Conservation (phyloP, 495 filamentous ascomycete species). For the Neurospora sp. region DNA sequence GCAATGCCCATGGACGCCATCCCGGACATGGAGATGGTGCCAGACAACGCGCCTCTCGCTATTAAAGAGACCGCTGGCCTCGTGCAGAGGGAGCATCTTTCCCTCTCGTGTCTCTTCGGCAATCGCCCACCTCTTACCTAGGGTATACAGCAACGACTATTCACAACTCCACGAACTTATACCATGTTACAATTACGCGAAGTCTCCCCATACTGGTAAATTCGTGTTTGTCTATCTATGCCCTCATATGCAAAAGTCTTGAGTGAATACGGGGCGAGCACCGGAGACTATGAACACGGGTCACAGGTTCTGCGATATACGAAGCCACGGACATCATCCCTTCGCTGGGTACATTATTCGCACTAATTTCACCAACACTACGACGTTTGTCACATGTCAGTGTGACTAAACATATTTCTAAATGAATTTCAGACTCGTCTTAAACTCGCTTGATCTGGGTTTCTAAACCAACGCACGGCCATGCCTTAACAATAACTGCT, state of each 20-base stretch:
- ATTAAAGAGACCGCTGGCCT: neutral
- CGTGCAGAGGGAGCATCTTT: neutral
- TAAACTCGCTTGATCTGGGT: accelerated
- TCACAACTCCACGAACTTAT: no score
- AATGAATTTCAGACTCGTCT: neutral
- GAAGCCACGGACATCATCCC: neutral
- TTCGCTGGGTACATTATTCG: neutral
- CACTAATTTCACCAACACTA: neutral
- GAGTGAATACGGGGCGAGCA: no score
- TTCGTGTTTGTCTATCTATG: no score
- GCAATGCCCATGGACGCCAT: neutral
- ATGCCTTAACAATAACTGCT: neutral
- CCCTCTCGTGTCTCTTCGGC: no score
- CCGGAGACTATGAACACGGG: neutral
- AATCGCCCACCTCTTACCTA: no score
- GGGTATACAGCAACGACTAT: no score
- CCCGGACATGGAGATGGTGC: neutral
- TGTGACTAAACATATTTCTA: no score
- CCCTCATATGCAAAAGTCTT: no score
- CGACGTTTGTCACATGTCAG: neutral
- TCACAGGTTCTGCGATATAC: neutral
- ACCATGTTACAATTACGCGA: no score
- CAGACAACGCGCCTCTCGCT: neutral
- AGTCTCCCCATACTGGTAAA: no score
- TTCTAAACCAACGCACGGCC: neutral